Evolutionary conservation across 1,284 basidiomycete genomes (phyloP).

Genomic region (Coriolopsis trogii): DNA sequence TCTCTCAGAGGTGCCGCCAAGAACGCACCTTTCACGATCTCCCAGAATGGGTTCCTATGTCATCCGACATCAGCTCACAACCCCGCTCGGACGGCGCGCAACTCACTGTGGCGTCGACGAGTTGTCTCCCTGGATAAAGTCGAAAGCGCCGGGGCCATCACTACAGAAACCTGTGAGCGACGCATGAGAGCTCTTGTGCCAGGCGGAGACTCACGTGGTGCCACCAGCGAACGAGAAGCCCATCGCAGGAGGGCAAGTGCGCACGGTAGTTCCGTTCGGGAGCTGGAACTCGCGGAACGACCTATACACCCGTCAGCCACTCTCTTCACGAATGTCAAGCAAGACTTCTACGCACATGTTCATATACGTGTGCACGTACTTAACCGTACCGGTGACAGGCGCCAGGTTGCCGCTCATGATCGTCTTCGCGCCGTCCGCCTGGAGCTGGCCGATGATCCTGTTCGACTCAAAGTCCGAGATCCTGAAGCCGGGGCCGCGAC

Average conservation of each 20-base stretch:
- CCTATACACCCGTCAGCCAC: conserved; percentile 40
- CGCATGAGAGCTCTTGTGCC: neutral
- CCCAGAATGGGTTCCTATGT: conserved; percentile 80
- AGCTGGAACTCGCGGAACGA: conserved; percentile 66
- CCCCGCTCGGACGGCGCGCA: no score
- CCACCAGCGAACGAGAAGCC: conserved; percentile 80
- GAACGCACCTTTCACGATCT: conserved; percentile 63
- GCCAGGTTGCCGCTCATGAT: conserved; percentile 55
- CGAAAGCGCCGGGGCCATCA: conserved; percentile 82
- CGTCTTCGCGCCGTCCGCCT: conserved; percentile 65
- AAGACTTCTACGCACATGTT: conserved; percentile 54
- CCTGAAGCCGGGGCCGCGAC: conserved; percentile 73
- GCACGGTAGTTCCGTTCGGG: conserved; percentile 66
- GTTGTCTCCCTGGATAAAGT: conserved; percentile 81
- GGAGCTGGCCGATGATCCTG: conserved; percentile 64
- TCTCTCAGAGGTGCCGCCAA: neutral
- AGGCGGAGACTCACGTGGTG: conserved; percentile 60
- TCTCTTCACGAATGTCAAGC: neutral
- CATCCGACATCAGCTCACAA: no score
- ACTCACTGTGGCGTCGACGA: conserved; percentile 48
- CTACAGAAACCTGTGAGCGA: conserved; percentile 36
- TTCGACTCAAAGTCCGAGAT: conserved; percentile 76
- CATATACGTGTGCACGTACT: conserved; percentile 67
- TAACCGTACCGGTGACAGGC: conserved; percentile 58
- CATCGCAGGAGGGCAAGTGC: conserved; percentile 80